Base-by-base conservation (phyloP, 2,329 filamentous ascomycete genomes). In the Ascochyta fabae region DNA sequence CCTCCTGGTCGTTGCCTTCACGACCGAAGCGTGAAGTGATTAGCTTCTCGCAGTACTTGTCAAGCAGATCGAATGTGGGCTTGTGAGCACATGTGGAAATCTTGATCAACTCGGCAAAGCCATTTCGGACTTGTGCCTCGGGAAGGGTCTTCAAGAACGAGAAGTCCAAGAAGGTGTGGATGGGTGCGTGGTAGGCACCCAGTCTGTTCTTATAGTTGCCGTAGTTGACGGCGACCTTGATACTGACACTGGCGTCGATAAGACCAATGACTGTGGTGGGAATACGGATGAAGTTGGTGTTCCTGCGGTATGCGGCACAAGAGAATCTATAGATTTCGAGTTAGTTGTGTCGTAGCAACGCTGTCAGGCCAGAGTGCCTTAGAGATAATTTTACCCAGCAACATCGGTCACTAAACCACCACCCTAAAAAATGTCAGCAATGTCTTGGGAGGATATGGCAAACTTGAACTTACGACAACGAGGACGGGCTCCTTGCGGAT, bases 181-280 rank as follows among this genome's bases (percentile, higher is more conserved):
- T 81, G 0, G 88, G 88, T 0, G 88, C 88, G 67, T 91, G 88
- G 70, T 91, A 91, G 4, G 88, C 88, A 26, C 88, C 88, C 0
- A 91, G 82, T 12, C 87, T 81, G 76, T 91, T 91, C 81, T 91
- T 91, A 80, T 90, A 89, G 72, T 87, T 85, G 70, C 86, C 87
- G 66, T 90, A 90, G 78, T 91, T 91, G 66, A 91, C 88, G 12
- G 86, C 88, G n/a, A 91, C 88, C 71, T 91, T 90, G 79, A 91
- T 91, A 33, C 85, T 88, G 46, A 91, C 88, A 16, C 86, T 89
- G 3, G 88, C 88, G 68, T 91, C 88, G 57, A 91, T 91, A 43
- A 91, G 79, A 9, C 88, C 88, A 67, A 91, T 90, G 60, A 91
- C 86, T 0, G 88, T 91, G 0, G 88, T 91, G 1, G 88, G 88